Evolutionary conservation across 2,329 filamentous ascomycete genomes (phyloP), one percentile per base, ranked within the genome.

Genomic region (Verticillium zaregamsianum): DNA sequence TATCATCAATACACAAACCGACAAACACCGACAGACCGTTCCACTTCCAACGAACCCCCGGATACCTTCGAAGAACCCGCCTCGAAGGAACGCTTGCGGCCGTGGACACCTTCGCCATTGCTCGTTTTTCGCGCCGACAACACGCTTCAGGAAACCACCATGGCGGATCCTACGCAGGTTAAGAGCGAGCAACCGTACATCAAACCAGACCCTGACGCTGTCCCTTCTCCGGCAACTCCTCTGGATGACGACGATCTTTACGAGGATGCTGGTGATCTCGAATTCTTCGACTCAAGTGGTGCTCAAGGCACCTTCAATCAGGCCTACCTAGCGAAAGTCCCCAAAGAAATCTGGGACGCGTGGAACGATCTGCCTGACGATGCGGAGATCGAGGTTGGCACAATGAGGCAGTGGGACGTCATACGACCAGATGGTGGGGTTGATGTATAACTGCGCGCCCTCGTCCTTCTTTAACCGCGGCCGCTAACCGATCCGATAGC

Each of bases 341-440:
- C 93, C 23, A 87, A 87, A 66, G 90, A 90, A 72, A 82, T 96
- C 62, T 95, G 92, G 87, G 86, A 94, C 67, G 84, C 88, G 55
- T 96, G 93, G 91, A 77, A 80, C 62, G 82, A 88, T 67, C 77
- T 96, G 15, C 89, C 91, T 68, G 90, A 94, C 65, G 89, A 96
- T 67, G 89, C 90, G 61, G 90, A 93, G 76, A 90, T 96, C 65
- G 85, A 90, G 72, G 86, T 96, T 66, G 92, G 92, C 55, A 94
- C 87, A 33, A 81, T 96, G 70, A 80, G 85, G 60, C 83, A 82
- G 64, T 87, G 83, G 82, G 77, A 73, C 61, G 81, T 84, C 65
- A 71, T 72, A 54, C 84, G 82, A n/a, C 77, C 82, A 28, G 80
- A 85, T 64, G 82, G 82, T 17, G 76, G 82, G 65, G 73, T 78